phyloP scores from a whole-genome alignment of 768 basidiomycete species.

The Rossbeevera mucosa region DNA sequence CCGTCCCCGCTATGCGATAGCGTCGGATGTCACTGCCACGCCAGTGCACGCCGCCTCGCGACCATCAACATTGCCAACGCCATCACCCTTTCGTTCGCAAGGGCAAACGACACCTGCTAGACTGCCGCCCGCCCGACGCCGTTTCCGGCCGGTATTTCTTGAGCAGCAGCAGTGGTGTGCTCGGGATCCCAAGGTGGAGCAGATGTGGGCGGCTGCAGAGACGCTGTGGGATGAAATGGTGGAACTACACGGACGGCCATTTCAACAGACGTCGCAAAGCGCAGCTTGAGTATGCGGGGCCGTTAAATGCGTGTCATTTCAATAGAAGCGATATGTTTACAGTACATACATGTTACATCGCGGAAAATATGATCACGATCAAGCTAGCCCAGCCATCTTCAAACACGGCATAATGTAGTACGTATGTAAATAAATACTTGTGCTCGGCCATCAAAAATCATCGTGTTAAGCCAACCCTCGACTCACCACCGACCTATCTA shows the following conservation, averaged over 20 bases:
- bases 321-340: too few species aligned
- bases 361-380: too few species aligned
- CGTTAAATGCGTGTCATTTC: neutral
- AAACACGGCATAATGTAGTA: too few species aligned
- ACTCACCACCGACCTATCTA: too few species aligned
- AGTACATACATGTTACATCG: too few species aligned
- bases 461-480: too few species aligned
- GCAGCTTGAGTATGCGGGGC: neutral
- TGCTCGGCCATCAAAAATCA: too few species aligned
- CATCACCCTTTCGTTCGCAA: conserved; percentile 16
- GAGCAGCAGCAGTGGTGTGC: conserved; percentile 47
- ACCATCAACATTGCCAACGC: conserved; percentile 4
- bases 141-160: conserved; percentile 47
- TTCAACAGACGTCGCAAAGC: neutral
- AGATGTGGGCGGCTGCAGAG: conserved; percentile 23
- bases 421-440: too few species aligned
- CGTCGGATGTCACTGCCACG: neutral
- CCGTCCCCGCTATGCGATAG: conserved; percentile 12
- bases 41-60: conserved; percentile 21
- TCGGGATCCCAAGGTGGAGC: conserved; percentile 35
- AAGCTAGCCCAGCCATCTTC: too few species aligned
- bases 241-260: neutral
- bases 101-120: conserved; percentile 7
- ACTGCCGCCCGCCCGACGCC: conserved; percentile 25
- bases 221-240: conserved; percentile 14